Percentiles rank a stretch among this genome's conserved stretches.
phyloP scores from a whole-genome alignment of 1,139 yeast genomes.

The Geotrichum macrosporum region DNA sequence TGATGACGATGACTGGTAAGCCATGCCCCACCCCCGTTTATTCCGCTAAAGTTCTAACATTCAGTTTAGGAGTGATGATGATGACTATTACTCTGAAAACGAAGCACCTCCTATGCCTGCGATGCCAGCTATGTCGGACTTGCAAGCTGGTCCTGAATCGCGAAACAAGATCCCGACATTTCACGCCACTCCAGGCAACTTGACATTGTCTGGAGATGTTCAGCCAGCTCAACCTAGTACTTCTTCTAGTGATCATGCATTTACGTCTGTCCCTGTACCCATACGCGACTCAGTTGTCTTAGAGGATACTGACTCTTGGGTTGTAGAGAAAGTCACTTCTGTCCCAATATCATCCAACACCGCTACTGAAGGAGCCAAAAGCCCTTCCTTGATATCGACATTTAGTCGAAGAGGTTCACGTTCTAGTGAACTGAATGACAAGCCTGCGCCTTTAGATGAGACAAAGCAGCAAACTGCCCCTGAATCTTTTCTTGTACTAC shows the following conservation, averaged over 20 bases:
- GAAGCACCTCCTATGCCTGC: constrained; percentile 29
- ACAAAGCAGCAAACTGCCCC: neutral
- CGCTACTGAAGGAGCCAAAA: constrained; percentile 2
- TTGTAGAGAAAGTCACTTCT: constrained; percentile 9
- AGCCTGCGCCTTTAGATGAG: neutral
- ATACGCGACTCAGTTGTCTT: constrained; percentile 16
- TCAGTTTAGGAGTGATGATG: constrained; percentile 22
- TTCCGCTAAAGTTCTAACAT: neutral
- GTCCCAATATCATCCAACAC: constrained; percentile 5
- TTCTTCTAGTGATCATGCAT: neutral
- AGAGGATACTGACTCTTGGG: constrained; percentile 6
- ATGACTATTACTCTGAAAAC: constrained; percentile 25
- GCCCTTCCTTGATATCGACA: constrained; percentile 16
- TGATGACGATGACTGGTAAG: constrained; percentile 30
- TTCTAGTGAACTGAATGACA: neutral
- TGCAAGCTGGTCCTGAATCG: too few relatives aligned
- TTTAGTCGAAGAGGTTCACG: neutral
- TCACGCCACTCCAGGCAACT: too few relatives aligned
- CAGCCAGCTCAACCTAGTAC: too few relatives aligned
- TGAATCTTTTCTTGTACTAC: constrained; percentile 13
- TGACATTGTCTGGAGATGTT: too few relatives aligned
- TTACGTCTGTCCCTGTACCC: constrained; percentile 2
- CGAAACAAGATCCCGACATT: too few relatives aligned
- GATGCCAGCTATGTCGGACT: constrained; percentile 28
- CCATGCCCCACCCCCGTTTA: neutral